phyloP scores from a whole-genome alignment of 495 filamentous ascomycete species.

The Cladorrhinum samala region DNA sequence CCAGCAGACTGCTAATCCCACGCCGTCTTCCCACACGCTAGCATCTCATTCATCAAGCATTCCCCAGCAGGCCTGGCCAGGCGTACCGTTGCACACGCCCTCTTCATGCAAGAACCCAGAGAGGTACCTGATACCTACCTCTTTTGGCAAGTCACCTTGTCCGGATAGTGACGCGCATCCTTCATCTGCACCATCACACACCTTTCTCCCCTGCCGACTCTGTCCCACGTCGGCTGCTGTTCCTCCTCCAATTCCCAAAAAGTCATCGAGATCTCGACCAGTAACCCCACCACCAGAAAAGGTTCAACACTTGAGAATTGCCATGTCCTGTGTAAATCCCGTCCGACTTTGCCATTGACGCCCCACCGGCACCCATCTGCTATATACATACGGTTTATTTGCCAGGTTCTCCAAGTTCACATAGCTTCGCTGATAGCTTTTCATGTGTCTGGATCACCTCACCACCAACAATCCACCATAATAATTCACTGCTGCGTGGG shows the following conservation, averaged over 20 bases:
- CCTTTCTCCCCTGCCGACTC: slow-evolving; percentile 18
- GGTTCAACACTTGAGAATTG: slow-evolving; percentile 24
- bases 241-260: slow-evolving; percentile 17
- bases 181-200: slow-evolving; percentile 9
- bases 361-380: slow-evolving; percentile 3
- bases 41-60: neutral
- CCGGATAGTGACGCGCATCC: neutral
- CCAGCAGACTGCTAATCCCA: neutral
- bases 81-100: slow-evolving; percentile 1
- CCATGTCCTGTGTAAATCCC: slow-evolving; percentile 23
- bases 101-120: no score
- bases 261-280: slow-evolving; percentile 33
- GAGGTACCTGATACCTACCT: neutral
- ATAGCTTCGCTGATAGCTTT: no score
- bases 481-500: no score
- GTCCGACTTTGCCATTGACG: slow-evolving; percentile 28
- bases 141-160: neutral
- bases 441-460: no score
- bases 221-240: slow-evolving; percentile 23
- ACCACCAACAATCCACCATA: no score
- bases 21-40: neutral
- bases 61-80: slow-evolving; percentile 3
- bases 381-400: no score
- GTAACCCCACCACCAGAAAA: slow-evolving; percentile 23
- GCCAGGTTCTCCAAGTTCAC: no score